Conservation (phyloP, 805 yeast species). For the Schwanniomyces polymorphus region DNA sequence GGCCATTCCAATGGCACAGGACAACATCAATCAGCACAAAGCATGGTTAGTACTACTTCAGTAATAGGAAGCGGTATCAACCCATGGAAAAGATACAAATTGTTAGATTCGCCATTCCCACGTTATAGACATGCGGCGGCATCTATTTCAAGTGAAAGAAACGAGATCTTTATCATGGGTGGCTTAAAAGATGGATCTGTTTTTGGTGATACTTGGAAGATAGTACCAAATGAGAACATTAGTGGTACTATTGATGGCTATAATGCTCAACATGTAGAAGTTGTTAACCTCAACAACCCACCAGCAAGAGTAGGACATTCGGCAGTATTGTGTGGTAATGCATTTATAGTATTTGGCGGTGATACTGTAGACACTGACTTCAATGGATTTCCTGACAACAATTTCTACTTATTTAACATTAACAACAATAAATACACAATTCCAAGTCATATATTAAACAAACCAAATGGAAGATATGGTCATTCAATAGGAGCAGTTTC, state of each 20-base stretch:
- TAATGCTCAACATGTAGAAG: slow-evolving; percentile 32
- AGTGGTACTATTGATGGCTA: slow-evolving; percentile 21
- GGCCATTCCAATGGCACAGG: background rate
- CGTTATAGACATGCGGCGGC: slow-evolving; percentile 93
- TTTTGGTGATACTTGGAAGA: slow-evolving; percentile 93
- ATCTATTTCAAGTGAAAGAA: slow-evolving; percentile 69
- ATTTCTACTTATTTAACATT: slow-evolving; percentile 77
- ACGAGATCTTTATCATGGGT: slow-evolving; percentile 87
- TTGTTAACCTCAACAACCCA: slow-evolving; percentile 74
- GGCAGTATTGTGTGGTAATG: slow-evolving; percentile 87
- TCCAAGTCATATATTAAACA: slow-evolving; percentile 45
- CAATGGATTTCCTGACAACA: slow-evolving; percentile 81
- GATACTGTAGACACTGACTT: slow-evolving; percentile 84
- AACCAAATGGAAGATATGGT: slow-evolving; percentile 93
- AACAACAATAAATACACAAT: slow-evolving; percentile 45
- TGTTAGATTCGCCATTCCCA: slow-evolving; percentile 84
- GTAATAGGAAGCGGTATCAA: slow-evolving; percentile 21
- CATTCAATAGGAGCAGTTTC: slow-evolving; percentile 82
- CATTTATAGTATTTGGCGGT: slow-evolving; percentile 94
- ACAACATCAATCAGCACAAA: slow-evolving; percentile 8
- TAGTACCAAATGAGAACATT: slow-evolving; percentile 49
- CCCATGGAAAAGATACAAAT: slow-evolving; percentile 69
- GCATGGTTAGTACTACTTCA: background rate
- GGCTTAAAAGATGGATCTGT: slow-evolving; percentile 92
- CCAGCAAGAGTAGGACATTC: slow-evolving; percentile 98